Conservation (phyloP, 2,329 filamentous ascomycete species). For the Phoma sp. region DNA sequence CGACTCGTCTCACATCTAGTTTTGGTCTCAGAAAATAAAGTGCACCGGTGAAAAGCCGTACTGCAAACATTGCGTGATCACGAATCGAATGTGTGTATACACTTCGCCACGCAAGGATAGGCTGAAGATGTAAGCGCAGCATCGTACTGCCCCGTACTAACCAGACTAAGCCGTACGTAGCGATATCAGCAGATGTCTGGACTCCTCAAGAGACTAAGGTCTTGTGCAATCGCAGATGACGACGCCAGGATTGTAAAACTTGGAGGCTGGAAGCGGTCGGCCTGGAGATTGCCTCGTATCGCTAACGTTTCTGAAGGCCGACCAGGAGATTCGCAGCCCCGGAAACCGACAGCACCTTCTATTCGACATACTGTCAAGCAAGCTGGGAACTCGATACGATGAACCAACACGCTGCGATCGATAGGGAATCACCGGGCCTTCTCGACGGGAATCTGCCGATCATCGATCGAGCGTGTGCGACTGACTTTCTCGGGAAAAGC, state of each 20-base stretch:
- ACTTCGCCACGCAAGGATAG: constrained; percentile 49
- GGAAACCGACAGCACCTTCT: constrained; percentile 21
- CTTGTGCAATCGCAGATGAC: constrained; percentile 29
- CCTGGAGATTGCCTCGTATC: not conserved
- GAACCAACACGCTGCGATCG: constrained; percentile 22
- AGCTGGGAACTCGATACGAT: constrained; percentile 9
- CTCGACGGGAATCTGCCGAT: constrained; percentile 40
- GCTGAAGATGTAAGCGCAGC: constrained; percentile 42
- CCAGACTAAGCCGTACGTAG: constrained; percentile 35
- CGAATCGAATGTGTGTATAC: constrained; percentile 48
- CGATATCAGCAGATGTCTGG: constrained; percentile 38
- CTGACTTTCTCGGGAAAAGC: constrained; percentile 43
- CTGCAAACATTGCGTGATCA: constrained; percentile 48
- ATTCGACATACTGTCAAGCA: constrained; percentile 27
- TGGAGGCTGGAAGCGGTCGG: constrained; percentile 35
- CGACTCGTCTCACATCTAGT: constrained; percentile 36
- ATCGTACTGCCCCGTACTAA: constrained; percentile 15
- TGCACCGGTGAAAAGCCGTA: constrained; percentile 48
- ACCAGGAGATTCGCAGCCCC: constrained; percentile 36
- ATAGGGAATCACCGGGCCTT: constrained; percentile 31
- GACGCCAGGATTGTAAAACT: constrained; percentile 28
- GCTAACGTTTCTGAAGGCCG: constrained; percentile 31
- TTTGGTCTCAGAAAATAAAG: constrained; percentile 52
- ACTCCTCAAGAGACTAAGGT: constrained; percentile 28
- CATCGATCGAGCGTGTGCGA: constrained; percentile 34